A percentile compares a stretch with the other conserved stretches of the same genome.
Conservation (phyloP, 2,329 filamentous ascomycete genomes). For the Hypoxylon sp. region DNA sequence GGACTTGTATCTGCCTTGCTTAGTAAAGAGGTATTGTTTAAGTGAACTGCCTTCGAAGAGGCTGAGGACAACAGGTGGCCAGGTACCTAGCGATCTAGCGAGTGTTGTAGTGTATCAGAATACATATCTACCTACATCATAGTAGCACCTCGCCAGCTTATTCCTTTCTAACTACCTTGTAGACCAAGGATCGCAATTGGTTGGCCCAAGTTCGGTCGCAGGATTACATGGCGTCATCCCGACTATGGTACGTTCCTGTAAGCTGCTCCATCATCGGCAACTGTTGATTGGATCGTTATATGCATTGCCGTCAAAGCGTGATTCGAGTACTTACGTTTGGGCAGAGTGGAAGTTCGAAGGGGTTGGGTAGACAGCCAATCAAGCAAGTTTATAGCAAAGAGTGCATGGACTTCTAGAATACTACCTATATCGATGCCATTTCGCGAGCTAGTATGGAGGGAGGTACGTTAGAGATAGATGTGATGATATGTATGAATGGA, state of each 20-base stretch:
- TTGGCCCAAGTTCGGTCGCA: conserved; percentile 24
- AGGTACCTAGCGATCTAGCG: not conserved
- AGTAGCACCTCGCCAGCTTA: conserved; percentile 1
- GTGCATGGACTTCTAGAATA: conserved; percentile 11
- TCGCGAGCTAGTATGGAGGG: conserved; percentile 35
- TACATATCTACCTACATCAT: not conserved
- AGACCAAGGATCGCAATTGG: conserved; percentile 22
- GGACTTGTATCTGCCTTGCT: conserved; percentile 19
- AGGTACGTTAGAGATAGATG: conserved; percentile 7
- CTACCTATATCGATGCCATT: conserved; percentile 29
- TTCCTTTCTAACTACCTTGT: conserved; percentile 9
- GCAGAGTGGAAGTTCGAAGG: conserved; percentile 23
- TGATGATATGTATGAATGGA: not conserved
- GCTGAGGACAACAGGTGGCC: conserved; percentile 26
- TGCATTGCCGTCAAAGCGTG: conserved; percentile 37
- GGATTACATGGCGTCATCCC: conserved; percentile 41
- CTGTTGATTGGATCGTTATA: conserved; percentile 36
- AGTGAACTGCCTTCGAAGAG: conserved; percentile 15
- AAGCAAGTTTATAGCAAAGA: not conserved
- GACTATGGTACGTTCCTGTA: conserved; percentile 27
- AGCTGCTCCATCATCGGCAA: conserved; percentile 17
- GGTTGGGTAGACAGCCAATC: conserved; percentile 5
- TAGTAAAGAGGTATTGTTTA: conserved; percentile 14
- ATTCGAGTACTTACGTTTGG: conserved; percentile 18
- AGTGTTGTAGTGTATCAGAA: not conserved